Conservation (phyloP, 306 rosid species). For the Abrus pulchellus region DNA sequence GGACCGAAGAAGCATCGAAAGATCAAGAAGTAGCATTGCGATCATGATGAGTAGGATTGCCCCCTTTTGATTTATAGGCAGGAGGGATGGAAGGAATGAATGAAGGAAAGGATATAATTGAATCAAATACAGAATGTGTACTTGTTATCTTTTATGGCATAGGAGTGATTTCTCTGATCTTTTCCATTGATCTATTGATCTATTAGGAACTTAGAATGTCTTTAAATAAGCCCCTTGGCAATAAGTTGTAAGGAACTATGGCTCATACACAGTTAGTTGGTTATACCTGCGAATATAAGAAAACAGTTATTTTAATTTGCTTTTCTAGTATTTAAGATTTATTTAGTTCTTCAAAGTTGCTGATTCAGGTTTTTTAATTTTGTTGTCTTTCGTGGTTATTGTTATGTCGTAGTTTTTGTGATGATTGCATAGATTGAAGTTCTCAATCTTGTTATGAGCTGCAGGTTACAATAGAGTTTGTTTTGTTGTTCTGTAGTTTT, state of each 20-base stretch:
- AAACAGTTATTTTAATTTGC: conserved; percentile 54
- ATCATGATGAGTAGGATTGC: not conserved
- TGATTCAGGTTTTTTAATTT: conserved; percentile 49
- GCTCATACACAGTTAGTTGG: conserved; percentile 59
- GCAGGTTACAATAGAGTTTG: conserved; percentile 27
- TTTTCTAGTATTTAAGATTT: conserved; percentile 38
- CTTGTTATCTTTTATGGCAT: not conserved
- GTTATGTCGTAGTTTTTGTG: conserved; percentile 31
- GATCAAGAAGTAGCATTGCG: conserved; percentile 80
- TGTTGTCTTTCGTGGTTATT: conserved; percentile 31
- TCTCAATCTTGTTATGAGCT: not conserved
- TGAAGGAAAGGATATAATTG: conserved; percentile 13
- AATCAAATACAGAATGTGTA: conserved; percentile 52
- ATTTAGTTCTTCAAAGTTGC: conserved; percentile 11
- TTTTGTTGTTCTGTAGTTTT: conserved; percentile 20
- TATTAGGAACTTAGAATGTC: conserved; percentile 58
- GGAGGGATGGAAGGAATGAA: conserved; percentile 14
- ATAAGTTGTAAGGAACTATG: conserved; percentile 66
- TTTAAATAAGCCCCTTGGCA: conserved; percentile 79
- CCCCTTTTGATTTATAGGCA: conserved; percentile 52
- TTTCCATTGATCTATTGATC: conserved; percentile 37
- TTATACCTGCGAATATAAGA: conserved; percentile 65
- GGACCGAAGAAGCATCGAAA: conserved; percentile 77
- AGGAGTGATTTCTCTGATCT: conserved; percentile 17
- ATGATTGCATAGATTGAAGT: conserved; percentile 16